phyloP scores from a whole-genome alignment of 441 rosid genomes.

The Manihot esculenta region DNA sequence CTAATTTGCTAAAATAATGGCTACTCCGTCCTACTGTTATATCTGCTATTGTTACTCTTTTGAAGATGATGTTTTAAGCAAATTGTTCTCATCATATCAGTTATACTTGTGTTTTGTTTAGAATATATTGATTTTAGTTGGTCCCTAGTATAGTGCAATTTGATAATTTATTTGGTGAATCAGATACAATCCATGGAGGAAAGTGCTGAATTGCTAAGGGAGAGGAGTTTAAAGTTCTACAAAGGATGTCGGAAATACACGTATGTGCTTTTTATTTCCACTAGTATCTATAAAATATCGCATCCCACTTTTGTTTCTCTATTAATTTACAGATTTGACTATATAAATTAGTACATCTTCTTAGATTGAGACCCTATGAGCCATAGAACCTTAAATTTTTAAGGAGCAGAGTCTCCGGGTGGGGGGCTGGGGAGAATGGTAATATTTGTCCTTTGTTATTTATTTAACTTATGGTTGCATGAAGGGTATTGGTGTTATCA shows the following conservation, averaged over 20 bases:
- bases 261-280: slow-evolving; percentile 39
- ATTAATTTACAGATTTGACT: neutral
- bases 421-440: neutral
- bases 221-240: slow-evolving; percentile 88
- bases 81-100: neutral
- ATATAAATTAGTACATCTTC: neutral
- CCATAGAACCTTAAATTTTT: neutral
- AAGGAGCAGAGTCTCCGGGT: neutral
- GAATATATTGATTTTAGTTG: neutral
- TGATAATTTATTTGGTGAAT: slow-evolving; percentile 32
- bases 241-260: slow-evolving; percentile 99
- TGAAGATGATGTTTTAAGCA: neutral
- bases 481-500: neutral
- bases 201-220: slow-evolving; percentile 79
- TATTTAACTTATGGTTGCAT: neutral
- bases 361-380: neutral
- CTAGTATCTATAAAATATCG: neutral
- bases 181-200: slow-evolving; percentile 96
- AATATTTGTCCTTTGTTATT: neutral
- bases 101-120: neutral
- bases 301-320: neutral
- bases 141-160: neutral
- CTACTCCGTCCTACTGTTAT: neutral
- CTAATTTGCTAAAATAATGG: neutral
- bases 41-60: neutral